Evolutionary conservation across 331 rosid species (phyloP).

Genomic region (Spiraea crenata): DNA sequence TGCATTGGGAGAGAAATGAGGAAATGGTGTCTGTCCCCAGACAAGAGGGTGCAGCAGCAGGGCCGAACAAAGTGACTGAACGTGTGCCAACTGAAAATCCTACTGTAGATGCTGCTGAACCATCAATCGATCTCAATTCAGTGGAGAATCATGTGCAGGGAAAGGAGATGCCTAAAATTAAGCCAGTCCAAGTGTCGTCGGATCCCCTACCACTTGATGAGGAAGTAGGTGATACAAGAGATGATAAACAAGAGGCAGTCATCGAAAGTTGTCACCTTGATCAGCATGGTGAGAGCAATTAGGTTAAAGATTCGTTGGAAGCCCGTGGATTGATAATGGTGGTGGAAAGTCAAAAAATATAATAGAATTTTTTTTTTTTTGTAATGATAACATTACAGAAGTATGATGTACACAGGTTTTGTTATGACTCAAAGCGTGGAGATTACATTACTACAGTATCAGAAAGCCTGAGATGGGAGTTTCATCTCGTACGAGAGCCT

Average conservation of each 20-base stretch:
- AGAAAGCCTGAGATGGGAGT: too few relatives aligned
- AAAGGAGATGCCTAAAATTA: slow-evolving; percentile 18
- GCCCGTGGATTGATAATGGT: slow-evolving; percentile 13
- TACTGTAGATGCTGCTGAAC: slow-evolving; percentile 35
- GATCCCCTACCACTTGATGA: slow-evolving; percentile 24
- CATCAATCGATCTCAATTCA: slow-evolving; percentile 22
- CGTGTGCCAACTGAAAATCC: slow-evolving; percentile 30
- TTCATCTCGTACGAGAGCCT: too few relatives aligned
- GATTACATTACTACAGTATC: too few relatives aligned
- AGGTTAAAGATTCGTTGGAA: slow-evolving; percentile 1
- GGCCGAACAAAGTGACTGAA: slow-evolving; percentile 31
- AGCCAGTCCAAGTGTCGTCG: slow-evolving; percentile 23
- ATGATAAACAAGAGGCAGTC: slow-evolving; percentile 17
- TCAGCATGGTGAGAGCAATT: slow-evolving; percentile 16
- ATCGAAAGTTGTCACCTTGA: slow-evolving; percentile 24
- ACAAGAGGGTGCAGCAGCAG: slow-evolving; percentile 18
- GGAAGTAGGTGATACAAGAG: slow-evolving; percentile 19
- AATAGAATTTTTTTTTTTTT: too few relatives aligned
- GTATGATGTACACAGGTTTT: too few relatives aligned
- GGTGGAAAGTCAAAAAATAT: slow-evolving; percentile 23
- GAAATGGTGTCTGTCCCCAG: slow-evolving; percentile 27
- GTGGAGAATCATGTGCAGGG: slow-evolving; percentile 23
- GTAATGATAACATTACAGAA: too few relatives aligned
- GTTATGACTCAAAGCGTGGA: too few relatives aligned
- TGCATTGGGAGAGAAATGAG: slow-evolving; percentile 24